These are phyloP conservation scores for Pelargonium exstipulatum DNA, from an alignment of 441 rosid genomes.

Conservation along the genomic window DNA sequence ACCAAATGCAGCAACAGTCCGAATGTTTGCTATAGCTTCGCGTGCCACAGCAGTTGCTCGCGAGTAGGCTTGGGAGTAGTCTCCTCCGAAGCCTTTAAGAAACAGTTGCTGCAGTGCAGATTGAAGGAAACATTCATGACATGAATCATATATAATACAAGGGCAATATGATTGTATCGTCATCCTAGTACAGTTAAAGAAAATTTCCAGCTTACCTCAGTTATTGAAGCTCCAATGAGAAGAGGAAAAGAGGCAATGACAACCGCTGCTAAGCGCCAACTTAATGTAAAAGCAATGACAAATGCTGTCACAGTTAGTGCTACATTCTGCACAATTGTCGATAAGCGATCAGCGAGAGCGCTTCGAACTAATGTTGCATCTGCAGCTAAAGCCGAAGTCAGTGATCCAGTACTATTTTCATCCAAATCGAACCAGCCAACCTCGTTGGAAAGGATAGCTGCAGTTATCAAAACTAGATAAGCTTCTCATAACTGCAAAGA, in stretches of 20 bases:
- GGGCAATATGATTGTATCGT: too few species aligned
- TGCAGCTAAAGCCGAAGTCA: conserved; percentile 52
- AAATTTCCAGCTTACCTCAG: conserved; percentile 46
- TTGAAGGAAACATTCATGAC: not conserved
- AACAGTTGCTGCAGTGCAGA: conserved; percentile 68
- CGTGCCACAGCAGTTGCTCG: conserved; percentile 68
- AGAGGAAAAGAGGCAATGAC: conserved; percentile 70
- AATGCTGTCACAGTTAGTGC: conserved; percentile 73
- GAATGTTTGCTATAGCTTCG: conserved; percentile 68
- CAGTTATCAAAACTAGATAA: conserved; percentile 2
- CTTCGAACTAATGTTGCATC: conserved; percentile 59
- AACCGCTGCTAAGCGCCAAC: conserved; percentile 78
- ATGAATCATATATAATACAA: not conserved
- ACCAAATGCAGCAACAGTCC: conserved; percentile 74
- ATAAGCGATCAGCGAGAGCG: conserved; percentile 54
- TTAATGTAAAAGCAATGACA: conserved; percentile 52
- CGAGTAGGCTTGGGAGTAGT: conserved; percentile 52
- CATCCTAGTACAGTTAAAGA: too few species aligned
- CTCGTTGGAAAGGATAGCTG: conserved; percentile 55
- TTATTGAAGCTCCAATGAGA: conserved; percentile 61
- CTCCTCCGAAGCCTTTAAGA: conserved; percentile 84
- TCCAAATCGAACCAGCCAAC: conserved; percentile 62
- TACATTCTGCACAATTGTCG: conserved; percentile 57
- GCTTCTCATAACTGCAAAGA: conserved; percentile 23
- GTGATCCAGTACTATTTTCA: conserved; percentile 55